These are phyloP conservation scores for Boletus rufocinnamomeus DNA, from an alignment of 768 basidiomycete species.

Conservation along the genomic window DNA sequence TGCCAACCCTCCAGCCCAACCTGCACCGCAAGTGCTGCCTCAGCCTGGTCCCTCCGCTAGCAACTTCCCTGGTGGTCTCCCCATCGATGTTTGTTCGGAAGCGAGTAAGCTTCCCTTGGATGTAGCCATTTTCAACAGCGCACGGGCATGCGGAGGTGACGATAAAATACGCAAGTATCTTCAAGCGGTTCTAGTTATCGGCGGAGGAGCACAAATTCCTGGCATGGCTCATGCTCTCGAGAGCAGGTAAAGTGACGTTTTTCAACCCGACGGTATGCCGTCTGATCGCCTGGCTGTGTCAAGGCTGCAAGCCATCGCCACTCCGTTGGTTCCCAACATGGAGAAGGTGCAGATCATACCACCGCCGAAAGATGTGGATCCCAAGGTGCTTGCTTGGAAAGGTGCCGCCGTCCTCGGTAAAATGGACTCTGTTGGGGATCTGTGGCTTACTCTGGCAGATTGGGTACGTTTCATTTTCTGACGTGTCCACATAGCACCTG, in stretches of 20 bases:
- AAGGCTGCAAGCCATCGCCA: conserved; percentile 78
- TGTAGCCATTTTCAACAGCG: conserved; percentile 90
- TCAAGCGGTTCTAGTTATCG: conserved; percentile 84
- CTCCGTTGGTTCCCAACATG: conserved; percentile 79
- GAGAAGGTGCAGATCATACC: conserved; percentile 90
- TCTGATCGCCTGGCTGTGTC: conserved; percentile 9
- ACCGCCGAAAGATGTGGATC: conserved; percentile 93
- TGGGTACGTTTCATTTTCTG: conserved; percentile 60
- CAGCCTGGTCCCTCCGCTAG: conserved; percentile 29
- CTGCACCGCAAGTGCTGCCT: conserved; percentile 15
- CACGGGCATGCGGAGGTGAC: conserved; percentile 83
- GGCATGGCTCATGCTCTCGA: conserved; percentile 86
- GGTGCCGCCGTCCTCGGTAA: conserved; percentile 89
- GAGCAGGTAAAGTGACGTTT: conserved; percentile 58
- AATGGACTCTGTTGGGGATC: conserved; percentile 85
- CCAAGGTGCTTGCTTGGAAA: conserved; percentile 90
- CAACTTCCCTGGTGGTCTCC: conserved; percentile 44
- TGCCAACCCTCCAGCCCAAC: conserved; percentile 30
- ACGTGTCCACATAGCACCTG: conserved; percentile 3
- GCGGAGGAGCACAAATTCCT: conserved; percentile 77
- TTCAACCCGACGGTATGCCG: neutral
- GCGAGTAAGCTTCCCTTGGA: conserved; percentile 90
- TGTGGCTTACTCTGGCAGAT: conserved; percentile 86
- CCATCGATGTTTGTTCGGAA: conserved; percentile 80
- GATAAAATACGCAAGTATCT: conserved; percentile 90